These are phyloP conservation scores for Rhododendron ferrugineum DNA, from an alignment of 148 eudicot genomes.

Conservation along the genomic window DNA sequence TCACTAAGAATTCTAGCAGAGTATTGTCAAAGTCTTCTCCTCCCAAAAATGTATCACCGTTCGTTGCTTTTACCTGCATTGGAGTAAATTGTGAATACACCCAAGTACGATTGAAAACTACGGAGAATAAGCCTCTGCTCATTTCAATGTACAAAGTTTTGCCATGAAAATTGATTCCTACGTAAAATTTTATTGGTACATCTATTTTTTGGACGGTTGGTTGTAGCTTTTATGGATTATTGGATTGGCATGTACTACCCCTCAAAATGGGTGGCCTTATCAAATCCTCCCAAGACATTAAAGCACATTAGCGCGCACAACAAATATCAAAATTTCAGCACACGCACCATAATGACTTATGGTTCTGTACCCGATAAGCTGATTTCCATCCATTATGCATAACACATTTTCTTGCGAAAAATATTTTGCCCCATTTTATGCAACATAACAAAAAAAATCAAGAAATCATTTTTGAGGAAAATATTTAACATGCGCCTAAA, in stretches of 20 bases:
- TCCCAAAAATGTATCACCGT: constrained; percentile 95
- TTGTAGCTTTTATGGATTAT: not conserved
- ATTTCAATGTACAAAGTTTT: not conserved
- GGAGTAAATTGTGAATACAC: not conserved
- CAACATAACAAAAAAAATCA: not conserved
- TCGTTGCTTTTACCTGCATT: constrained; percentile 85
- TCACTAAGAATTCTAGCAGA: constrained; percentile 64
- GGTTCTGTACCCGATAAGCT: not conserved
- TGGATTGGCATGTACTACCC: not conserved
- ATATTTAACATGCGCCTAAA: not conserved
- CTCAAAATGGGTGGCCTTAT: not conserved
- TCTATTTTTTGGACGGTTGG: not conserved
- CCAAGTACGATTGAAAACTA: not conserved
- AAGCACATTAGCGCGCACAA: not conserved
- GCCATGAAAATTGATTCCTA: not conserved
- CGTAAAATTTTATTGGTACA: not conserved
- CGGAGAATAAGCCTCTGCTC: not conserved
- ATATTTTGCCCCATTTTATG: not conserved
- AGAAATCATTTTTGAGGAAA: not conserved
- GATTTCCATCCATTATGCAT: not conserved
- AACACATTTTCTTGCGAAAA: not conserved
- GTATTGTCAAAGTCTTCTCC: constrained; percentile 94
- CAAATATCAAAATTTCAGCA: not conserved
- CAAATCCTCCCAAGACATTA: not conserved
- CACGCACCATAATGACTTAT: not conserved